phyloP scores from a whole-genome alignment of 176 grass and related monocot species.

The Canna indica region DNA sequence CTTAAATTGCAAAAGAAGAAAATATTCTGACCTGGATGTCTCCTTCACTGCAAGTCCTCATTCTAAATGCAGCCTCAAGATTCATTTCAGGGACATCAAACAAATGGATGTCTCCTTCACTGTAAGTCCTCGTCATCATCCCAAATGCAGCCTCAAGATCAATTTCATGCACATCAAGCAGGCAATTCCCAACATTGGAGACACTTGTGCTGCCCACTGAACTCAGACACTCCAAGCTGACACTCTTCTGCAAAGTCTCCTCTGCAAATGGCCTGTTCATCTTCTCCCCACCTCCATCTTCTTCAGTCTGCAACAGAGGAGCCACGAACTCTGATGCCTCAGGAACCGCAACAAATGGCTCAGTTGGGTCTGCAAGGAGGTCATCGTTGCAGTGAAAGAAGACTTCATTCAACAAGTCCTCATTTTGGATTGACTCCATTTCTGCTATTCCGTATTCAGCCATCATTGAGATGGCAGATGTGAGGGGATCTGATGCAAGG shows the following conservation, averaged over 20 bases:
- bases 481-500: slow-evolving; percentile 42
- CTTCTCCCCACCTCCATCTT: slow-evolving; percentile 11
- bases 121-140: too few species aligned
- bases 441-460: slow-evolving; percentile 33
- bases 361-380: slow-evolving; percentile 37
- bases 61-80: slow-evolving; percentile 62
- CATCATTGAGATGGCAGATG: slow-evolving; percentile 64
- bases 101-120: slow-evolving; percentile 15
- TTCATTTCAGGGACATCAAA: slow-evolving; percentile 72
- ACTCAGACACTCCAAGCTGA: slow-evolving; percentile 69
- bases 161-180: too few species aligned
- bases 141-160: too few species aligned
- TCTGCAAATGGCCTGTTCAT: slow-evolving; percentile 50
- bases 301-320: slow-evolving; percentile 45
- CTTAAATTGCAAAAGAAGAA: too few species aligned
- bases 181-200: too few species aligned
- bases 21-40: slow-evolving; percentile 75
- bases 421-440: slow-evolving; percentile 34
- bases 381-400: slow-evolving; percentile 78
- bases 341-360: not conserved
- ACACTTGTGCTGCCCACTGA: slow-evolving; percentile 33
- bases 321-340: slow-evolving; percentile 46
- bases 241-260: slow-evolving; percentile 62
- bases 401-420: slow-evolving; percentile 50
- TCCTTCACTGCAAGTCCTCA: slow-evolving; percentile 83